Evolutionary conservation across 352 stramenopile species (phyloP), one percentile per base, ranked within the genome.

Genomic region (Plasmopara muralis): DNA sequence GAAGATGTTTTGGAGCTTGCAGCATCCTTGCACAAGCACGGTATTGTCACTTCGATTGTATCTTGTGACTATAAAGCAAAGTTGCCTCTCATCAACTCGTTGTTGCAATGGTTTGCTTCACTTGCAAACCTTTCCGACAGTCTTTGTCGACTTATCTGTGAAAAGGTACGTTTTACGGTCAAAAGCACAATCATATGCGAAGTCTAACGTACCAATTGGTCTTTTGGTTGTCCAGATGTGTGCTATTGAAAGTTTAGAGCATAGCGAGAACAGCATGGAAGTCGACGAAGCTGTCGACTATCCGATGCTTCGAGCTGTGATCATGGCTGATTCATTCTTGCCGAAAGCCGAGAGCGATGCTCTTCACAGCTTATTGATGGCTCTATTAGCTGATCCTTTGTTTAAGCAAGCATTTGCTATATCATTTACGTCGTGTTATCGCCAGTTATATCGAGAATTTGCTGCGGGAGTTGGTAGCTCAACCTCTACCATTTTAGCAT

Each of bases 381-480:
- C 93, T 10, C 71, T 99, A 15, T 82, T 99, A 34, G 93, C 96
- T 12, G 94, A 98, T 49, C 91, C 93, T 9, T 73, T 92, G 5
- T 99, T 99, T 68, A 99, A 99, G 66, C 82, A 89, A 55, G 74
- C 86, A n/a, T 88, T 98, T 53, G 94, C 93, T 8, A 89, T 94
- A 33, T 90, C 92, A 8, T 99, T 98, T 70, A 97, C 90, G 31
- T 83, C 90, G 40, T 97, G 89, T 1, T 99, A 98, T 69, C 81
- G 76, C 20, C 74, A 84, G 44, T 45, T 93, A 18, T 93, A 89
- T 72, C 75, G 69, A 47, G 80, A 93, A 46, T 88, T 86, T 46
- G 74, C 78, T 2, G 62, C 74, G 0, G 83, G 83, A 29, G 65
- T 89, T n/a, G 83, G 83, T 15, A 89, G 68, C 30, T 81, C 76